phyloP scores from a whole-genome alignment of 169 alveolate genomes.

The Amoebophrya sp. region DNA sequence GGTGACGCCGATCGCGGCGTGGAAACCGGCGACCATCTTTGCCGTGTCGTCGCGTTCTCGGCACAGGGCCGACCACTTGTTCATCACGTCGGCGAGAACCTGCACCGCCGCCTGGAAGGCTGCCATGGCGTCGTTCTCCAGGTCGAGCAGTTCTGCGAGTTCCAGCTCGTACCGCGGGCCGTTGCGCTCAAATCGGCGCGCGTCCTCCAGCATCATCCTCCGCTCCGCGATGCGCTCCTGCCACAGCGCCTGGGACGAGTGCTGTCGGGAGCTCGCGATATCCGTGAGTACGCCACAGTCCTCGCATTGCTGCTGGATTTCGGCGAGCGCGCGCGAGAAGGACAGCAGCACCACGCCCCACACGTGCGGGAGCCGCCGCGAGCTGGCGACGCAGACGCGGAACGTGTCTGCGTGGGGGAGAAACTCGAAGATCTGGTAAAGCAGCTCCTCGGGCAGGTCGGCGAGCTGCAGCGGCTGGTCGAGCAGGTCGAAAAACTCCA shows the following conservation, averaged over 20 bases:
- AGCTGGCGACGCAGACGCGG: neutral
- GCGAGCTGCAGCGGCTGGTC: neutral
- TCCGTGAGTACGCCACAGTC: neutral
- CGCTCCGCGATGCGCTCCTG: neutral
- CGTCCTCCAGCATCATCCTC: neutral
- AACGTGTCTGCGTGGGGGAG: neutral
- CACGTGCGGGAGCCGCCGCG: neutral
- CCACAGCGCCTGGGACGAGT: neutral
- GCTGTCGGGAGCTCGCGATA: neutral
- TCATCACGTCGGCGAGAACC: neutral
- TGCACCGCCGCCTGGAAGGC: neutral
- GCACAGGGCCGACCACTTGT: neutral
- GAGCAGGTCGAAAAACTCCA: neutral
- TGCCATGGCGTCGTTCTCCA: neutral
- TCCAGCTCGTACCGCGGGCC: neutral
- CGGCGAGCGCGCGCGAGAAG: neutral
- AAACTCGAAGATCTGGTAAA: neutral
- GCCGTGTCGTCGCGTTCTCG: neutral
- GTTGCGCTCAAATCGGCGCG: neutral
- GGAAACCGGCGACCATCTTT: neutral
- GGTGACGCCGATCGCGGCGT: neutral
- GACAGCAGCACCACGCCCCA: neutral
- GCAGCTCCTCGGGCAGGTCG: neutral
- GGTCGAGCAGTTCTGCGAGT: neutral
- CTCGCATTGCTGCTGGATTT: neutral